Base-by-base conservation (phyloP, 805 yeast species). In the Metschnikowia arizonensis region DNA sequence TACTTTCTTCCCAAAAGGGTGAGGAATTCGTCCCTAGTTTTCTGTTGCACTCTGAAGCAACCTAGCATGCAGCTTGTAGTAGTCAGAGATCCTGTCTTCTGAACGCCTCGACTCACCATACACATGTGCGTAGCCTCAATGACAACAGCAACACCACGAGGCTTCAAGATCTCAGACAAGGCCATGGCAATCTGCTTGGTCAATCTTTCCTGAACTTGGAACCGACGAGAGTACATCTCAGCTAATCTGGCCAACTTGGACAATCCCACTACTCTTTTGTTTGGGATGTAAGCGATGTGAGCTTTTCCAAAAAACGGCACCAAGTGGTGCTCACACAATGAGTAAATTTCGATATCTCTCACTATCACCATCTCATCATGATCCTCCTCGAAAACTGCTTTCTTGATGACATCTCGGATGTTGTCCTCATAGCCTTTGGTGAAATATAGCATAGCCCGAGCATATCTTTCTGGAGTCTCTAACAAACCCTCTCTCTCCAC, bases 311-410 rank as follows among this genome's bases (percentile, higher is more conserved):
- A 87, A 63, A 93, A 93, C 18, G 99, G 99, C 23, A 95, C 99
- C 58, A 93, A 71, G 68, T 93, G 99, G 64, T 93, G 99, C 68
- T 93, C 99, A 67, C 99, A 93, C 44, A 93, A 73, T 3, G 97
- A 88, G 63, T 83, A 86, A 44, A 93, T 79, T 56, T 88, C 96
- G 47, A 93, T 93, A 65, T 93, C 97, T 60, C 91, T 78, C 21
- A 93, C 99, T 52, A 93, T 90, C 39, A 93, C 98, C 98, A 93
- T 93, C 62, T 93, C 99, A 64, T 93, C 98, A 62, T 93, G 99
- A 62, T 93, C 96, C 63, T 93, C 98, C 63, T 93, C 97, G 57
- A 93, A 93, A 5, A 93, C 95, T 0, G 99, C 99, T 49, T 90
- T 77, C 58, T 93, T 91, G 59, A 93, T 85, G 23, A 89, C 96